These are phyloP conservation scores for Ceratocystis lukuohia DNA, from an alignment of 2,329 filamentous ascomycete genomes.

Conservation along the genomic window DNA sequence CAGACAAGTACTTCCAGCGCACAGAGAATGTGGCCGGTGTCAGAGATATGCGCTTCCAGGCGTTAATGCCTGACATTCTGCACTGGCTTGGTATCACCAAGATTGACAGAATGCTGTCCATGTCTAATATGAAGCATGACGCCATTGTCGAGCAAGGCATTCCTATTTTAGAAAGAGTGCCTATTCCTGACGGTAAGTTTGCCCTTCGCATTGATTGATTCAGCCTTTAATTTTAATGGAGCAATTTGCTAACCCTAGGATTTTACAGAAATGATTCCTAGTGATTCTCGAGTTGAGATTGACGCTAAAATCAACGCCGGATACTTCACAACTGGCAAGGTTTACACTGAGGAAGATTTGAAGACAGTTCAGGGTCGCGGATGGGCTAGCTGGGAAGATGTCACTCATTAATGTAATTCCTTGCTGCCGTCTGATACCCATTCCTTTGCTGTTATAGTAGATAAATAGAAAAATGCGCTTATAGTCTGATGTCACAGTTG, in stretches of 20 bases:
- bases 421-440: slow-evolving; percentile 11
- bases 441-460: slow-evolving; percentile 2
- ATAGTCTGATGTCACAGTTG: not conserved
- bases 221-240: too few species aligned
- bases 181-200: slow-evolving; percentile 19
- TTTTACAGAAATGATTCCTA: slow-evolving; percentile 68
- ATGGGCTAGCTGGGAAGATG: slow-evolving; percentile 51
- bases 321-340: slow-evolving; percentile 75
- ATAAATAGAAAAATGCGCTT: not conserved
- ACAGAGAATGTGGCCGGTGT: slow-evolving; percentile 98
- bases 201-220: not conserved
- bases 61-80: slow-evolving; percentile 91
- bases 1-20: slow-evolving; percentile 87
- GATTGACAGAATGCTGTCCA: slow-evolving; percentile 96
- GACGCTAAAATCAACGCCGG: slow-evolving; percentile 93
- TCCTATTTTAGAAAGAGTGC: slow-evolving; percentile 18
- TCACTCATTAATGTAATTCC: slow-evolving; percentile 14
- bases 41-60: slow-evolving; percentile 95
- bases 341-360: slow-evolving; percentile 78
- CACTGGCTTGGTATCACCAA: slow-evolving; percentile 98
- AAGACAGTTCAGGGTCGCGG: slow-evolving; percentile 74
- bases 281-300: slow-evolving; percentile 93
- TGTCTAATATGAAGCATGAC: slow-evolving; percentile 83
- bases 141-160: slow-evolving; percentile 66
- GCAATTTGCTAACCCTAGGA: too few species aligned